Evolutionary conservation across 2,329 filamentous ascomycete genomes (phyloP), one percentile per base, ranked within the genome.

Genomic region (Neurospora sp.): DNA sequence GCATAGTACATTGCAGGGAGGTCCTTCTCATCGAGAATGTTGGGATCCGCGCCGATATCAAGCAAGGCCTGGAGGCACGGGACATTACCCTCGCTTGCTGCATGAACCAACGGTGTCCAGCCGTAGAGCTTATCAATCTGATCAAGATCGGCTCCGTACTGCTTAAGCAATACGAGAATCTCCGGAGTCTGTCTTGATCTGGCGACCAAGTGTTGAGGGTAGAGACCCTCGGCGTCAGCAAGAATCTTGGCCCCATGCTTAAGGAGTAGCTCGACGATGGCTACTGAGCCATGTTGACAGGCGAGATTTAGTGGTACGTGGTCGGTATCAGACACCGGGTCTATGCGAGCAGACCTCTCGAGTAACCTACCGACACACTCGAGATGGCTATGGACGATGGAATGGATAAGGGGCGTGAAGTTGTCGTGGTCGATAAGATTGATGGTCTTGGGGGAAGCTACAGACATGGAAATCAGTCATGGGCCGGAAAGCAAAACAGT

Each of bases 1-100:
- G 96, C 96, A 80, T 99, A 99, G 80, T 99, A 99, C 89, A 98
- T 93, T 37, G 96, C 94, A 2, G 94, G 93, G 4, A 98, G 85
- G 17, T 89, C 91, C 78, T 98, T 99, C 81, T 99, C 96, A 77
- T 99, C 96, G 62, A 92, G 82, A 69, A 93, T 91, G 73, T 89
- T 90, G 1, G 91, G 87, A 75, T 96, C 88, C 3, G 91, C 94
- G 8, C 91, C 91, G 72, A 91, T 88, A 68, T 93, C 88, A 11
- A 99, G 84, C 4, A 99, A 84, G 1, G 90, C 92, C 74, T 93
- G 88, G 62, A 99, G 83, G 77, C 94, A 97, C 36, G 91, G 89
- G 1, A 97, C 91, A 77, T 97, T 96, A 28, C 96, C 96, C 82
- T 99, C 96, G 77, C 94, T 97, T 10, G 96, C 96, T 2, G 96